Conservation (phyloP, 306 rosid genomes). For the Cucurbita argyrosperma region DNA sequence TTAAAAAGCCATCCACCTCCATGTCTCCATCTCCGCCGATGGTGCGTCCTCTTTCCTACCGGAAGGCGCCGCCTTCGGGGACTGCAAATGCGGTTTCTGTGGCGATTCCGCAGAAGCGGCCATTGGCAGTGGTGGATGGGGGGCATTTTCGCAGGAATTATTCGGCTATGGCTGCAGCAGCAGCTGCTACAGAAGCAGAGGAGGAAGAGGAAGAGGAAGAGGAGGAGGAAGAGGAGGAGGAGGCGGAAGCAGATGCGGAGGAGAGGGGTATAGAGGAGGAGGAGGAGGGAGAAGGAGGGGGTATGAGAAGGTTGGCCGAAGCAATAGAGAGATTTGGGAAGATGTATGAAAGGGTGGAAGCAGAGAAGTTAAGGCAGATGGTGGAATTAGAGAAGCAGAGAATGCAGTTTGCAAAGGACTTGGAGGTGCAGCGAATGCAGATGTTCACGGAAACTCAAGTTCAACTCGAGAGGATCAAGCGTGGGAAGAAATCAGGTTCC, state of each 20-base stretch:
- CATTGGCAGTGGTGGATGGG: slow-evolving; percentile 29
- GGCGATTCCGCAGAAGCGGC: slow-evolving; percentile 57
- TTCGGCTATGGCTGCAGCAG: slow-evolving; percentile 82
- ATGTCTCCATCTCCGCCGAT: background rate
- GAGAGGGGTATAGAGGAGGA: slow-evolving; percentile 30
- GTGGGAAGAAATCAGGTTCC: slow-evolving; percentile 60
- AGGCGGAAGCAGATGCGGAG: slow-evolving; percentile 13
- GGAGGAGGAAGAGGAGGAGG: slow-evolving; percentile 27
- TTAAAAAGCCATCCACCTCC: slow-evolving; percentile 22
- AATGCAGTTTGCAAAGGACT: slow-evolving; percentile 78
- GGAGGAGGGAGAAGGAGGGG: slow-evolving; percentile 51
- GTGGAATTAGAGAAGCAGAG: slow-evolving; percentile 90
- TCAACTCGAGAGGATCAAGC: slow-evolving; percentile 84
- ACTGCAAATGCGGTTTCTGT: background rate
- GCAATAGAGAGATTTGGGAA: slow-evolving; percentile 77
- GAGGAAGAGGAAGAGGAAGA: slow-evolving; percentile 6
- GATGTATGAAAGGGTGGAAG: slow-evolving; percentile 76
- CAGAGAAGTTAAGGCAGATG: slow-evolving; percentile 77
- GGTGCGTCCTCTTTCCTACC: too few species aligned
- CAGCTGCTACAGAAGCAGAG: slow-evolving; percentile 31
- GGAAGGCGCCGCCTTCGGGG: too few species aligned
- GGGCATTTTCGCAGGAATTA: slow-evolving; percentile 65
- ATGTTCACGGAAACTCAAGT: slow-evolving; percentile 89
- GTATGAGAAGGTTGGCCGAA: slow-evolving; percentile 61
- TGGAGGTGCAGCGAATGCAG: slow-evolving; percentile 79